phyloP scores from a whole-genome alignment of 352 stramenopile genomes.

The Aphanomyces invadans region DNA sequence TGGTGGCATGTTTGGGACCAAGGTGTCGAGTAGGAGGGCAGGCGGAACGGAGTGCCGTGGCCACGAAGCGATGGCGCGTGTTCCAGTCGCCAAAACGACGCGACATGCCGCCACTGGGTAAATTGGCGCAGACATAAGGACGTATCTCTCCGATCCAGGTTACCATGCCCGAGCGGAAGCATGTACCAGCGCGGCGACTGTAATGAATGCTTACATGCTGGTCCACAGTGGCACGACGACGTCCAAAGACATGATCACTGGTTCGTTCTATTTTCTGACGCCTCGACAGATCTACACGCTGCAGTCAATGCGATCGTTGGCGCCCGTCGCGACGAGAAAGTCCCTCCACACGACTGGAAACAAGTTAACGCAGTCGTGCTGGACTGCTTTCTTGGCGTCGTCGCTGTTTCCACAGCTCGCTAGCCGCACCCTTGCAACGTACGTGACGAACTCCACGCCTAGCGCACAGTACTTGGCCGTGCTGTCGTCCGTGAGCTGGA shows the following conservation, averaged over 20 bases:
- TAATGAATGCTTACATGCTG: too few relatives aligned
- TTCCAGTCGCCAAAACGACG: too few relatives aligned
- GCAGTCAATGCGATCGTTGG: conserved; percentile 36
- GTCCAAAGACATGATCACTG: background rate
- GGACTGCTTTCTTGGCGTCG: conserved; percentile 30
- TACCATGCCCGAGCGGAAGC: too few relatives aligned
- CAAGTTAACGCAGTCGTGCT: conserved; percentile 46
- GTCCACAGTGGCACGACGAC: too few relatives aligned
- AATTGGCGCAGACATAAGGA: too few relatives aligned
- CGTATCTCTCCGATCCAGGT: too few relatives aligned
- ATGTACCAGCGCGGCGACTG: too few relatives aligned
- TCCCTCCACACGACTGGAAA: conserved; percentile 68
- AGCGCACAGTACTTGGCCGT: conserved; percentile 39
- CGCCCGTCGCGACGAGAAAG: conserved; percentile 44
- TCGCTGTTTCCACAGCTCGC: conserved; percentile 25
- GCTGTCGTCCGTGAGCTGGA: conserved; percentile 40
- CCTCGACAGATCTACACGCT: conserved; percentile 13
- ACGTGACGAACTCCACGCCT: conserved; percentile 56
- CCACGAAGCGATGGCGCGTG: too few relatives aligned
- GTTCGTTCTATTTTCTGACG: background rate
- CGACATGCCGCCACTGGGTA: too few relatives aligned
- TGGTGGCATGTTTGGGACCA: too few relatives aligned
- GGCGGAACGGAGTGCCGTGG: too few relatives aligned
- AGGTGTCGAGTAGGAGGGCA: too few relatives aligned
- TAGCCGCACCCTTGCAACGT: conserved; percentile 39